Conservation (phyloP, 2,329 filamentous ascomycete species). For the Calonectria hawksworthii region DNA sequence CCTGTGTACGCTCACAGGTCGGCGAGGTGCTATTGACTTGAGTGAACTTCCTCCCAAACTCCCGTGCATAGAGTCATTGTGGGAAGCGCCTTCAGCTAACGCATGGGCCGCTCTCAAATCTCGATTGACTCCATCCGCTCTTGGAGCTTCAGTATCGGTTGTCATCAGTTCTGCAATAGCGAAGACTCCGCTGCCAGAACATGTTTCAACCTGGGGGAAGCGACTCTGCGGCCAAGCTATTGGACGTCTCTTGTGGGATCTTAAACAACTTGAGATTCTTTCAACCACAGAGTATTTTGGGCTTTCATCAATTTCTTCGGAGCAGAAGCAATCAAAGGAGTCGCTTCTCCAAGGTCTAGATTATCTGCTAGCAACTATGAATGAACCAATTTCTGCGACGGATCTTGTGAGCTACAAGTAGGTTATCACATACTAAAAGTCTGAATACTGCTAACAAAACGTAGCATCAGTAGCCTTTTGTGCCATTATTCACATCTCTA, state of each 20-base stretch:
- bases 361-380: conserved; percentile 36
- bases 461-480: conserved; percentile 44
- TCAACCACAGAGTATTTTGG: conserved; percentile 44
- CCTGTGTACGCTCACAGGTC: conserved; percentile 47
- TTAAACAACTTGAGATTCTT: conserved; percentile 47
- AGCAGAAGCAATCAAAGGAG: conserved; percentile 42
- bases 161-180: conserved; percentile 21
- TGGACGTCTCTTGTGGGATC: conserved; percentile 48
- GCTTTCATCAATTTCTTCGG: conserved; percentile 41
- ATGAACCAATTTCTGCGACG: conserved; percentile 38
- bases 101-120: conserved; percentile 45
- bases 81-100: conserved; percentile 46
- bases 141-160: conserved; percentile 24
- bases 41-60: conserved; percentile 46
- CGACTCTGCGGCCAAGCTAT: conserved; percentile 47
- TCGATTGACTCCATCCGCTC: conserved; percentile 5
- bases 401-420: conserved; percentile 50
- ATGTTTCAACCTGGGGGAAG: conserved; percentile 46
- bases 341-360: conserved; percentile 39
- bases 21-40: conserved; percentile 47
- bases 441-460: conserved; percentile 11
- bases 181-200: conserved; percentile 16
- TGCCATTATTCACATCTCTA: conserved; percentile 49
- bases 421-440: neutral
- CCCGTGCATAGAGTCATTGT: conserved; percentile 47